Conservation (phyloP, 1,284 basidiomycete species). For the Microbotryum violaceum region DNA sequence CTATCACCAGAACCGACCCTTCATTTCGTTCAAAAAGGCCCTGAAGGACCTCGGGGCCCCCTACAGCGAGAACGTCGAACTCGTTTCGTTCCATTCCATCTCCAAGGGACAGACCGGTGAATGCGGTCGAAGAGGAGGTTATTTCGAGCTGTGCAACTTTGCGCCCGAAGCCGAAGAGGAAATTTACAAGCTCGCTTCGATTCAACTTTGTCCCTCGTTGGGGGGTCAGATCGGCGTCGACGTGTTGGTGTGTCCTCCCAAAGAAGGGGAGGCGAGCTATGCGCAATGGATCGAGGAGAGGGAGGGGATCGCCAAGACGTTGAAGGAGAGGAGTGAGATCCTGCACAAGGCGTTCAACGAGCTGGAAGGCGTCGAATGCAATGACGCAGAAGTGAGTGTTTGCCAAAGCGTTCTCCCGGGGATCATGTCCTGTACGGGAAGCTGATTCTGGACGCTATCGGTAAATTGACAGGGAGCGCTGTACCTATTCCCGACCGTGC, state of each 20-base stretch:
- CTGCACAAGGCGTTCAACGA: conserved; percentile 70
- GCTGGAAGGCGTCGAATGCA: conserved; percentile 74
- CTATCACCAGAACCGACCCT: conserved; percentile 62
- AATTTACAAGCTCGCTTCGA: conserved; percentile 89
- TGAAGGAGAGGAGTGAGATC: conserved; percentile 59
- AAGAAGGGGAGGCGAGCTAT: conserved; percentile 65
- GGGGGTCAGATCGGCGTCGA: conserved; percentile 87
- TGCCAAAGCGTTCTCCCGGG: neutral
- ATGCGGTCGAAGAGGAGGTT: conserved; percentile 86
- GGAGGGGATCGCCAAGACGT: conserved; percentile 62
- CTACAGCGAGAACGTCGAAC: conserved; percentile 52
- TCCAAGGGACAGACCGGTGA: conserved; percentile 91
- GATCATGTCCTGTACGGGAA: too few species aligned
- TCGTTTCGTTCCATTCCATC: conserved; percentile 91
- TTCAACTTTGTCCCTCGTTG: conserved; percentile 79
- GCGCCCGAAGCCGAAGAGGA: conserved; percentile 64
- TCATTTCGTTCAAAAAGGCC: conserved; percentile 86
- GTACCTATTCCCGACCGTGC: conserved; percentile 73
- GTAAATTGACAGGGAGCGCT: conserved; percentile 61
- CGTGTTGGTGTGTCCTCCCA: conserved; percentile 77
- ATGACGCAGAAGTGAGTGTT: conserved; percentile 52
- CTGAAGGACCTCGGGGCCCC: conserved; percentile 55
- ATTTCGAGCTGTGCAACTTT: conserved; percentile 83
- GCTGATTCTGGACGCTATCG: neutral
- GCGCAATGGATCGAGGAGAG: conserved; percentile 73